Evolutionary conservation across 106 monocot genomes (phyloP).

Genomic region (Allium cepa): DNA sequence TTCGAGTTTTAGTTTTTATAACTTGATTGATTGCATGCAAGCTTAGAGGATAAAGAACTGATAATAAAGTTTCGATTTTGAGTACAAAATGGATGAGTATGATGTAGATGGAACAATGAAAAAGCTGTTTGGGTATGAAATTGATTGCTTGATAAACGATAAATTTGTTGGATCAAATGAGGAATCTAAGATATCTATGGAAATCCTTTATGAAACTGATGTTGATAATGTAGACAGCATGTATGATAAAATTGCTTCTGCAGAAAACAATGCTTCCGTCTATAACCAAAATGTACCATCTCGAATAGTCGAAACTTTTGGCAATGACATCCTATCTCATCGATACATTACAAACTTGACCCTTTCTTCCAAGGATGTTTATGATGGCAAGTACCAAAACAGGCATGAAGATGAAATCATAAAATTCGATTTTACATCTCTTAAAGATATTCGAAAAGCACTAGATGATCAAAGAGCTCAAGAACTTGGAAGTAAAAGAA

Average conservation of each 20-base stretch:
- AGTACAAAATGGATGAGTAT: constrained; percentile 7
- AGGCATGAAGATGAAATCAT: background rate
- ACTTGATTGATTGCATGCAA: background rate
- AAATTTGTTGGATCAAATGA: constrained; percentile 35
- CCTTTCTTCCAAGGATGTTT: background rate
- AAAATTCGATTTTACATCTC: constrained; percentile 2
- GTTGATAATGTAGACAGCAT: background rate
- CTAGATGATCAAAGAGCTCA: background rate
- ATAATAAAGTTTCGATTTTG: background rate
- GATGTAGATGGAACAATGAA: constrained; percentile 26
- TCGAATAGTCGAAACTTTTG: constrained; percentile 52
- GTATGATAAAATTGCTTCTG: background rate
- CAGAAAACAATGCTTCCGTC: background rate
- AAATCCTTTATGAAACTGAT: constrained; percentile 24
- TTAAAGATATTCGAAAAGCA: constrained; percentile 8
- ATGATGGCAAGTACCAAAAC: constrained; percentile 5
- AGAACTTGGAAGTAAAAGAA: background rate
- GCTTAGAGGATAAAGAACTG: background rate
- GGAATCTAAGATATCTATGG: constrained; percentile 38
- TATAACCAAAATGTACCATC: constrained; percentile 4
- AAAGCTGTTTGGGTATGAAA: constrained; percentile 39
- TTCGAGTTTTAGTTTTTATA: background rate
- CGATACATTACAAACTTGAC: constrained; percentile 10
- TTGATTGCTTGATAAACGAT: constrained; percentile 12
- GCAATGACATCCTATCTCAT: constrained; percentile 26